Evolutionary conservation across 352 stramenopile genomes (phyloP).

Genomic region (Phytophthora capsici): DNA sequence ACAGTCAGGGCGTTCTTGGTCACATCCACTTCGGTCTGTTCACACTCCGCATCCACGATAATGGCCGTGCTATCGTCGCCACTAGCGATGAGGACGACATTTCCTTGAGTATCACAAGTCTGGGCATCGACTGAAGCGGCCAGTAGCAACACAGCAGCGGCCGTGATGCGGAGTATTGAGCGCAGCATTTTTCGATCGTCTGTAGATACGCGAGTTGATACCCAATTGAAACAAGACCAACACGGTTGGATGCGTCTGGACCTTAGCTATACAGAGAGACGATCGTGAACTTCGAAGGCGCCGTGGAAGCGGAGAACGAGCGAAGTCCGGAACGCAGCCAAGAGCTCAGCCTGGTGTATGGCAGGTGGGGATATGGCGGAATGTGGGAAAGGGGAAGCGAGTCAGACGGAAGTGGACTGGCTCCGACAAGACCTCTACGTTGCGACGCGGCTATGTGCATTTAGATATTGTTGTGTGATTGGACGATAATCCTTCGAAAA

Average conservation of each 20-base stretch:
- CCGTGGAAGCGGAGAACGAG: constrained; percentile 10
- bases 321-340: not conserved
- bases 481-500: no score
- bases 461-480: no score
- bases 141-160: constrained; percentile 15
- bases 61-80: constrained; percentile 36
- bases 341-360: not conserved
- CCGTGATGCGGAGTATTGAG: not conserved
- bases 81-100: constrained; percentile 49
- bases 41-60: constrained; percentile 47
- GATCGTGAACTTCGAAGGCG: constrained; percentile 8
- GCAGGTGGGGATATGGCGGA: constrained; percentile 25
- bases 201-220: not conserved
- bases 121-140: constrained; percentile 9
- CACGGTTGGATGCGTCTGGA: constrained; percentile 7
- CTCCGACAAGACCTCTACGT: constrained; percentile 21
- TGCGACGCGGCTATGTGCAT: not conserved
- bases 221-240: not conserved
- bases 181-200: constrained; percentile 1
- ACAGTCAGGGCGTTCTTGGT: constrained; percentile 44
- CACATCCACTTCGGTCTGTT: constrained; percentile 39
- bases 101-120: constrained; percentile 43
- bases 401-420: constrained; percentile 33
- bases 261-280: constrained; percentile 15
- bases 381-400: constrained; percentile 31